A percentile compares a stretch with the other conserved stretches of the same genome.
Conservation (phyloP, 2,329 filamentous ascomycete species). For the Aspergillus fumigatiaffinis region DNA sequence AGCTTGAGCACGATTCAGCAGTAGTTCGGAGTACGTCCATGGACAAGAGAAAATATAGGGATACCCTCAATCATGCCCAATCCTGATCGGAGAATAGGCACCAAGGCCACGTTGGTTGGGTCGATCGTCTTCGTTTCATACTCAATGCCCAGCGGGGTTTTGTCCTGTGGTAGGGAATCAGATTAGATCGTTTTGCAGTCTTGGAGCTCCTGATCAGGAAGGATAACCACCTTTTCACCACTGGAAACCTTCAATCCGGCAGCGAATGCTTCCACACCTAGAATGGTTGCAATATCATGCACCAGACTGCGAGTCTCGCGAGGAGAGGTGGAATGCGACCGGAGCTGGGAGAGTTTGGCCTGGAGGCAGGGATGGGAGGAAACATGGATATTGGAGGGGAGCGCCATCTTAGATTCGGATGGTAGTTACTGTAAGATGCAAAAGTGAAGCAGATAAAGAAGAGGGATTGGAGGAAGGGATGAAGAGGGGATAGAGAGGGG, state of each 20-base stretch:
- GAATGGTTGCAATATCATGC: constrained; percentile 78
- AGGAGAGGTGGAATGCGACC: constrained; percentile 65
- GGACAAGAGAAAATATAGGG: too few relatives aligned
- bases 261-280: constrained; percentile 77
- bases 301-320: constrained; percentile 77
- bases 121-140: constrained; percentile 64
- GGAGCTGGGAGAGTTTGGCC: constrained; percentile 85
- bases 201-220: background rate
- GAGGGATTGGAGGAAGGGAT: background rate
- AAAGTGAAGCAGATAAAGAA: background rate
- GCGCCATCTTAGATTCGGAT: constrained; percentile 11
- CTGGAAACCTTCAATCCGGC: constrained; percentile 54
- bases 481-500: background rate
- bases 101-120: constrained; percentile 68
- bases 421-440: background rate
- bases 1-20: constrained; percentile 44
- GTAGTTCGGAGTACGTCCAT: too few relatives aligned
- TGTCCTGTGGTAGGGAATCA: constrained; percentile 52
- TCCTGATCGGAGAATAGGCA: constrained; percentile 90
- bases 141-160: constrained; percentile 72
- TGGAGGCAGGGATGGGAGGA: constrained; percentile 80
- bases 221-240: constrained; percentile 58
- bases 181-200: background rate
- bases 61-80: constrained; percentile 83
- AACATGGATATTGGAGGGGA: constrained; percentile 63